Conservation (phyloP, 106 monocot genomes). For the Narthecium ossifragum region DNA sequence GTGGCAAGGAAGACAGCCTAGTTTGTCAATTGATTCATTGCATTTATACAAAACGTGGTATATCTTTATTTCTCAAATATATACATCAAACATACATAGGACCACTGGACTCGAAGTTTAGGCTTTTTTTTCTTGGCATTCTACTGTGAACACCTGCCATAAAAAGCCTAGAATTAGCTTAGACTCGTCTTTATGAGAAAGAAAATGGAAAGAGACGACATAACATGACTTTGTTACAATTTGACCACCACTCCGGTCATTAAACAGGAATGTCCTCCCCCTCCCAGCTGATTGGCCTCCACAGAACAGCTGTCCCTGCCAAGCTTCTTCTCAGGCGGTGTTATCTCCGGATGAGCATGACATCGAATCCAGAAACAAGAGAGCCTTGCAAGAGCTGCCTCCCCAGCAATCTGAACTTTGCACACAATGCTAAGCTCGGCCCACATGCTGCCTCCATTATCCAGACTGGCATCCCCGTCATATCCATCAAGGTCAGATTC, state of each 20-base stretch:
- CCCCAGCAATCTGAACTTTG: conserved; percentile 64
- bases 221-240: conserved; percentile 17
- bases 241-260: conserved; percentile 36
- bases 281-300: conserved; percentile 39
- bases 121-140: no score
- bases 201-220: not conserved
- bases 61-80: no score
- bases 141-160: no score
- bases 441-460: conserved; percentile 31
- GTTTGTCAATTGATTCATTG: no score
- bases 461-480: not conserved
- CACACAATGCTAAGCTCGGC: conserved; percentile 62
- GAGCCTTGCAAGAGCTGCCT: conserved; percentile 54
- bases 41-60: no score
- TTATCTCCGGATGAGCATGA: not conserved
- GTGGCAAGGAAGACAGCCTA: no score
- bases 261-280: conserved; percentile 21
- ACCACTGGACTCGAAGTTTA: no score
- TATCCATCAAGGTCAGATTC: conserved; percentile 79
- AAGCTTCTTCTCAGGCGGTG: conserved; percentile 10
- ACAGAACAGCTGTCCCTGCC: conserved; percentile 46
- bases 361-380: conserved; percentile 56
- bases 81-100: no score
- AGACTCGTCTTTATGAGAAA: not conserved
- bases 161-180: no score